Evolutionary conservation across 768 basidiomycete genomes (phyloP).

Genomic region (Termitomyces bulborhizus): DNA sequence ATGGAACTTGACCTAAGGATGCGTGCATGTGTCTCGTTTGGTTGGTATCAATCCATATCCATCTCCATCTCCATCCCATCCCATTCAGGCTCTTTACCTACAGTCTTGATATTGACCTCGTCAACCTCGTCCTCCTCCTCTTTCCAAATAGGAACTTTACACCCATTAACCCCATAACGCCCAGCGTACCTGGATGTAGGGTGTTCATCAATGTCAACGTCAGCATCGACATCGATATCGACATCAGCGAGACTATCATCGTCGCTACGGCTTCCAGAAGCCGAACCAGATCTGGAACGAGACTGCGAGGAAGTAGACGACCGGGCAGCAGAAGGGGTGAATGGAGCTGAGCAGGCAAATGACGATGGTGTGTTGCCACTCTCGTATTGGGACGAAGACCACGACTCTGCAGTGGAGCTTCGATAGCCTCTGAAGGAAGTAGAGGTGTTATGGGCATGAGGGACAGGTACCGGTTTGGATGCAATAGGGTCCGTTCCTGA

Average conservation of each 20-base stretch:
- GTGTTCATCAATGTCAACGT: slow-evolving; percentile 20
- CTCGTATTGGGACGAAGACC: slow-evolving; percentile 22
- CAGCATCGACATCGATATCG: slow-evolving; percentile 21
- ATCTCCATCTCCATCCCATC: slow-evolving; percentile 71
- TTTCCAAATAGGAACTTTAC: slow-evolving; percentile 26
- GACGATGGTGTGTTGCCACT: slow-evolving; percentile 18
- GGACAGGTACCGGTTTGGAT: slow-evolving; percentile 31
- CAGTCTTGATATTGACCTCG: slow-evolving; percentile 27
- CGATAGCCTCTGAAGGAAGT: slow-evolving; percentile 17
- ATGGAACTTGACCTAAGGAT: background rate
- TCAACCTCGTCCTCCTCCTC: slow-evolving; percentile 38
- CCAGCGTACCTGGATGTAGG: slow-evolving; percentile 13
- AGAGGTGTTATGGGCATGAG: background rate
- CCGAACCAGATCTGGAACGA: slow-evolving; percentile 24
- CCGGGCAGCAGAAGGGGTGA: slow-evolving; percentile 28
- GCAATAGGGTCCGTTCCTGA: slow-evolving; percentile 13
- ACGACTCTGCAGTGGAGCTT: slow-evolving; percentile 24
- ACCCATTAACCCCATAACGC: slow-evolving; percentile 13
- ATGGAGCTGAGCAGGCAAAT: slow-evolving; percentile 12
- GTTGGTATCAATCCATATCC: slow-evolving; percentile 49
- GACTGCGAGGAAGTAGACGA: slow-evolving; percentile 36
- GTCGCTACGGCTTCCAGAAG: slow-evolving; percentile 26
- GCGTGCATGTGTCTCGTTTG: background rate
- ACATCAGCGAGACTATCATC: slow-evolving; percentile 28
- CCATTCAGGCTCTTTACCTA: slow-evolving; percentile 33